Conservation (phyloP, 75 land plant species). For the Cryptomeria japonica region DNA sequence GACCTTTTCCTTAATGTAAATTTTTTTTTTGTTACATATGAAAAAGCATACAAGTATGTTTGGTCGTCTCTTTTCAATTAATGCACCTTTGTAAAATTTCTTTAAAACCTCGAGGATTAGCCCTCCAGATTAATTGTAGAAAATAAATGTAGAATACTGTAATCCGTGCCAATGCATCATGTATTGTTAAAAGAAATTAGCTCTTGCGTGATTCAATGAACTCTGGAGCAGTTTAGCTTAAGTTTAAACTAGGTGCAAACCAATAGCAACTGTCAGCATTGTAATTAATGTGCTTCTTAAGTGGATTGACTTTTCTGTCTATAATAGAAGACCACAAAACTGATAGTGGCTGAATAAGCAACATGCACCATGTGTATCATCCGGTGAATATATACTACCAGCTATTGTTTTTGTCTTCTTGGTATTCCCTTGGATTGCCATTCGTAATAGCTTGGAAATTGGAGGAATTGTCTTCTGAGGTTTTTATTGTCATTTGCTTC, state of each 20-base stretch:
- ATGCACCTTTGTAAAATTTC: neutral
- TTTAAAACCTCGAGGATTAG: neutral
- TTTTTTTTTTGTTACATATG: too few relatives aligned
- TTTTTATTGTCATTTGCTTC: neutral
- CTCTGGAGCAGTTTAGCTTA: neutral
- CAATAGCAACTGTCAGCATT: neutral
- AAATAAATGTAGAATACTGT: too few relatives aligned
- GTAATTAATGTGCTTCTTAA: neutral
- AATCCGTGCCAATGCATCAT: neutral
- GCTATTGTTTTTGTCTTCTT: neutral
- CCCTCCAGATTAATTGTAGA: neutral
- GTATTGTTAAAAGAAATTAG: too few relatives aligned
- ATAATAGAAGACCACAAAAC: neutral
- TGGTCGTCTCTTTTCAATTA: neutral
- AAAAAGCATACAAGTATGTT: too few relatives aligned
- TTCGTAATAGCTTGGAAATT: neutral
- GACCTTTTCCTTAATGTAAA: too few relatives aligned
- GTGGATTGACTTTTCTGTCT: neutral
- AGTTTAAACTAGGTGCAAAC: too few relatives aligned
- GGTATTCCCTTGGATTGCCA: neutral
- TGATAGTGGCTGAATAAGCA: neutral
- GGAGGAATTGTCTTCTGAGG: neutral
- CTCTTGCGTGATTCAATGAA: neutral
- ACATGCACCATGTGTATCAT: neutral
- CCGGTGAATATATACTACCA: neutral